These are phyloP conservation scores for Xanthoconium stramineum DNA, from an alignment of 768 basidiomycete genomes.

Conservation along the genomic window DNA sequence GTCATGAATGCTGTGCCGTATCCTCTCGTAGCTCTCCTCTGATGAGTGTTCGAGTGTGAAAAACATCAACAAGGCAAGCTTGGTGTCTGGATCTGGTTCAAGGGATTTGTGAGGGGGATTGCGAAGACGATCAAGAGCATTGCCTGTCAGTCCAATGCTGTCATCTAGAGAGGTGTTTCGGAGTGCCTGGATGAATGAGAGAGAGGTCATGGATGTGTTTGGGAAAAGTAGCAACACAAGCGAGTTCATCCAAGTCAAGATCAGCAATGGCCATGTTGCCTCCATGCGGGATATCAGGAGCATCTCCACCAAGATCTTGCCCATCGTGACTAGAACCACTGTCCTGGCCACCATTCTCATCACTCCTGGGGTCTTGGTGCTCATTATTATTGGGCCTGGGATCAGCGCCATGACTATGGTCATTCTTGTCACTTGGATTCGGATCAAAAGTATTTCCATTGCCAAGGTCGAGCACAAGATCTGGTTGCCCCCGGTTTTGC, in stretches of 20 bases:
- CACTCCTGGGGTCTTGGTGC: no score
- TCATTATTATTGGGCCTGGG: no score
- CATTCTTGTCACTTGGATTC: no score
- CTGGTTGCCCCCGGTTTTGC: no score
- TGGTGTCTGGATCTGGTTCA: not conserved
- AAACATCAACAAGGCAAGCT: not conserved
- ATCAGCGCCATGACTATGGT: no score
- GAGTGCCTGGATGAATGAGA: not conserved
- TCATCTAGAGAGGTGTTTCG: not conserved
- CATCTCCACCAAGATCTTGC: not conserved
- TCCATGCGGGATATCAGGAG: not conserved
- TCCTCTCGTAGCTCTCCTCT: not conserved
- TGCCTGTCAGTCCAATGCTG: not conserved
- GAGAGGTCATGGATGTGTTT: not conserved
- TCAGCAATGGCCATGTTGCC: no score
- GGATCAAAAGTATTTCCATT: no score
- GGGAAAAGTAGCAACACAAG: not conserved
- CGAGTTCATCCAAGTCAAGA: not conserved
- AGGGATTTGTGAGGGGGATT: not conserved
- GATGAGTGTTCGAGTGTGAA: not conserved
- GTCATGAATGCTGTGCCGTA: not conserved
- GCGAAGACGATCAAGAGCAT: slow-evolving; percentile 15
- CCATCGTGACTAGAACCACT: not conserved
- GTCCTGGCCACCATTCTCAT: no score
- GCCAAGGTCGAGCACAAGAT: no score